Evolutionary conservation across 2,329 filamentous ascomycete genomes (phyloP), one percentile per base, ranked within the genome.

Genomic region (Hypoxylon sp.): DNA sequence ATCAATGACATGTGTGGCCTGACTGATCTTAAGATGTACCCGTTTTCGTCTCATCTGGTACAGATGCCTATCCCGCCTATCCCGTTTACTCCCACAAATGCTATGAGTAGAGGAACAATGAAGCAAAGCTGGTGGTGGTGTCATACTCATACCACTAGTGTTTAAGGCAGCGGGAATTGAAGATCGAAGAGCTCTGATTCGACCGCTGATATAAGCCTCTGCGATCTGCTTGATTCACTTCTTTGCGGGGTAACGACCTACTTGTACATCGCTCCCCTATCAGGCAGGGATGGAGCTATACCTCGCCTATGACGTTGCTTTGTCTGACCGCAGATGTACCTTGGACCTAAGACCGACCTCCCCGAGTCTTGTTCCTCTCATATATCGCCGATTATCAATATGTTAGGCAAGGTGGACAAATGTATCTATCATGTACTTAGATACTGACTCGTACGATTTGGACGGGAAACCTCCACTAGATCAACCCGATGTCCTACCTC

Each of bases 181-280:
- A 60, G 69, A 75, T 74, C 69, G 61, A 65, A 58, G 41, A 10
- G n/a, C 36, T 71, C 63, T 68, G 63, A 72, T 72, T 71, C 70
- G 68, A 67, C 46, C 55, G 25, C 48, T 46, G 28, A 58, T 57
- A 63, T 57, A 34, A 69, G 58, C 60, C 56, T 63, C 59, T 60
- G 58, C 66, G 67, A 70, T 74, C 68, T 66, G 60, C 57, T 67
- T 71, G 63, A 67, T 45, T 63, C 30, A 21, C 61, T 64, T 21
- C 60, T 67, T 71, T 75, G 75, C 74, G 74, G 74, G 74, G 73
- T 75, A 74, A 65, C 57, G 67, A 69, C 49, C n/a, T 23, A 14
- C 28, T 9, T 55, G 62, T 62, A 68, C 69, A 72, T 67, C 62
- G 34, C 53, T 63, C 62, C 60, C 52, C 46, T 38, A 70, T 68